Conservation (phyloP, 306 rosid genomes). For the Dalbergia cultrata region DNA sequence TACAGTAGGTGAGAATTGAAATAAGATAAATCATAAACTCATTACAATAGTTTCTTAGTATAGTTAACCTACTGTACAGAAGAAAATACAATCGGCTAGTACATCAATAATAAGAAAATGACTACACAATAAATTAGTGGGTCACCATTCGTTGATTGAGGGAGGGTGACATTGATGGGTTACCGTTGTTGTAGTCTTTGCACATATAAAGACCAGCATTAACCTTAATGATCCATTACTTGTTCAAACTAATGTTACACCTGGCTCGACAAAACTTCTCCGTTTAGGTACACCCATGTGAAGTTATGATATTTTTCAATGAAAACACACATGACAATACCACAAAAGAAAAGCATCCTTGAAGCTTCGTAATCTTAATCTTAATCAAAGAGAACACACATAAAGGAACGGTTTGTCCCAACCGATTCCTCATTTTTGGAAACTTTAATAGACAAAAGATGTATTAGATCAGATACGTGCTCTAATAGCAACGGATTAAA, state of each 20-base stretch:
- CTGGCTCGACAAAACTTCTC: conserved; percentile 19
- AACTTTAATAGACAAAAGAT: neutral
- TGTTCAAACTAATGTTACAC: conserved; percentile 13
- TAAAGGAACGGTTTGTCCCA: neutral
- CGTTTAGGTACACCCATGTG: neutral
- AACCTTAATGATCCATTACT: conserved; percentile 8
- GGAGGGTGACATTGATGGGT: conserved; percentile 1
- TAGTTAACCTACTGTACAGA: conserved; percentile 23
- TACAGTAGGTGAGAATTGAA: conserved; percentile 8
- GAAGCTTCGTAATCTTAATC: conserved; percentile 23
- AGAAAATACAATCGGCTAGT: neutral
- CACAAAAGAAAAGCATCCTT: neutral
- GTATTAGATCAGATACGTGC: neutral
- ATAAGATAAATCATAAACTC: conserved; percentile 15
- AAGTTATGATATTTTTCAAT: conserved; percentile 6
- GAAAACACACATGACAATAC: conserved; percentile 1
- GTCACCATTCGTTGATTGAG: conserved; percentile 23
- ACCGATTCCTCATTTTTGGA: neutral
- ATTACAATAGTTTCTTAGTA: conserved; percentile 29
- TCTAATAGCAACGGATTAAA: neutral
- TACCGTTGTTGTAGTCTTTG: conserved; percentile 24
- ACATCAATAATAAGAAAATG: conserved; percentile 12
- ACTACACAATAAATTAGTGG: conserved; percentile 10
- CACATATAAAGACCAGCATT: conserved; percentile 10
- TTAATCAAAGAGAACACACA: neutral